phyloP scores from a whole-genome alignment of 768 basidiomycete genomes.

The Serpula lacrymans region DNA sequence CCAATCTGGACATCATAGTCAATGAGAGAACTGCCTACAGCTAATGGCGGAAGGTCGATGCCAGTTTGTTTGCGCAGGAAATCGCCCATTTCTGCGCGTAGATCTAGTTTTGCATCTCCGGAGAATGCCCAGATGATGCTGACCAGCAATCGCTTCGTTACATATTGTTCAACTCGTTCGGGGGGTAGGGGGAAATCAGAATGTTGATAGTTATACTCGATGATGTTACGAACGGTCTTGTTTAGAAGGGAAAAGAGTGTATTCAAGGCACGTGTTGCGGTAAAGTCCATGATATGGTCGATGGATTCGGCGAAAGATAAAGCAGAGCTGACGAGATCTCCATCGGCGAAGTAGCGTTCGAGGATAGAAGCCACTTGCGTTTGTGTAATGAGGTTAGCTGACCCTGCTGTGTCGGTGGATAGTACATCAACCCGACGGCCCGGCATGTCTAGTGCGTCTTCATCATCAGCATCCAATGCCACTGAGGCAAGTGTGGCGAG shows the following conservation, averaged over 20 bases:
- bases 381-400: constrained; percentile 69
- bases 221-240: constrained; percentile 89
- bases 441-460: constrained; percentile 60
- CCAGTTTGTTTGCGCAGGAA: constrained; percentile 82
- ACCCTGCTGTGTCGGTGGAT: constrained; percentile 45
- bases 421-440: constrained; percentile 55
- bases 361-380: constrained; percentile 70
- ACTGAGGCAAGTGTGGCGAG: constrained; percentile 70
- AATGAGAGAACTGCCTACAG: constrained; percentile 78
- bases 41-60: constrained; percentile 81
- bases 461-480: constrained; percentile 87
- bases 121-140: constrained; percentile 98
- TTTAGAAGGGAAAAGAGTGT: constrained; percentile 97
- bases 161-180: constrained; percentile 88
- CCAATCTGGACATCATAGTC: constrained; percentile 92
- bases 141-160: constrained; percentile 84
- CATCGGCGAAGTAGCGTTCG: constrained; percentile 78
- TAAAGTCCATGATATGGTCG: constrained; percentile 99
- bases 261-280: constrained; percentile 83
- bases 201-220: constrained; percentile 94
- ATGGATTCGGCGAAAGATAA: constrained; percentile 79
- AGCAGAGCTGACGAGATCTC: constrained; percentile 78
- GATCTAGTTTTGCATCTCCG: constrained; percentile 90
- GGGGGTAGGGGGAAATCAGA: constrained; percentile 86
- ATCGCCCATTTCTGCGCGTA: constrained; percentile 86